Evolutionary conservation across 192 early-diverging fungal species (phyloP).

Genomic region (Obelidium mucronatum): DNA sequence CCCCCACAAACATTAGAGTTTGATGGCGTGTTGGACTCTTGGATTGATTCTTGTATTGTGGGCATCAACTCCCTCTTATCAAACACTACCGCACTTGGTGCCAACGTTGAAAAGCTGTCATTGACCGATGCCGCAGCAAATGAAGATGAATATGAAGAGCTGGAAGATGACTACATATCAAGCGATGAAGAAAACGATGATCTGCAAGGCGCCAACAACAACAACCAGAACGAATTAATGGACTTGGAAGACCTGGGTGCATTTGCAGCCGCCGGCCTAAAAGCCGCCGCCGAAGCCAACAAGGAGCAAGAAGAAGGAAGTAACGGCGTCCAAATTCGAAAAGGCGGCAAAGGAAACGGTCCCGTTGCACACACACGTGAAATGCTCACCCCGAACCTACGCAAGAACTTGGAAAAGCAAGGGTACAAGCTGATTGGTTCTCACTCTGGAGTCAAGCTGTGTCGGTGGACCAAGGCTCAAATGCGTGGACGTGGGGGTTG

Average conservation of each 20-base stretch:
- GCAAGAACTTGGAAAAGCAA: conserved; percentile 74
- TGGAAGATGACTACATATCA: conserved; percentile 36
- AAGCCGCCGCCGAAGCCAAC: conserved; percentile 53
- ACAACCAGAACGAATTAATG: conserved; percentile 63
- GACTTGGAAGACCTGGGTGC: conserved; percentile 79
- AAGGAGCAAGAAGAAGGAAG: conserved; percentile 62
- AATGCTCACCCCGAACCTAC: conserved; percentile 76
- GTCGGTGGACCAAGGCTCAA: conserved; percentile 81
- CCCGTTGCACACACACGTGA: conserved; percentile 51
- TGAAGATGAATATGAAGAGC: conserved; percentile 35
- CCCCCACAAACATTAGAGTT: conserved; percentile 5
- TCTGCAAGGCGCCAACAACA: conserved; percentile 54
- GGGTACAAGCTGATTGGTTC: conserved; percentile 76
- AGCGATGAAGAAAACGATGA: conserved; percentile 51
- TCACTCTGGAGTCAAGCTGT: conserved; percentile 78
- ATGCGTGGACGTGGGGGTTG: conserved; percentile 75
- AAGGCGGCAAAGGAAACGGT: conserved; percentile 40
- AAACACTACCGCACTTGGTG: background rate
- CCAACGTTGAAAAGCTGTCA: background rate
- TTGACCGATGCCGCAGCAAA: conserved; percentile 3
- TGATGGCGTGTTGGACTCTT: conserved; percentile 14
- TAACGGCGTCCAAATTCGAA: conserved; percentile 51
- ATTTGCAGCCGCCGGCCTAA: conserved; percentile 64
- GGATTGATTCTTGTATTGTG: conserved; percentile 9
- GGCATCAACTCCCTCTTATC: background rate